Conservation (phyloP, 225 moss, liverwort and hornwort genomes). For the Antitrichia curtipendula region DNA sequence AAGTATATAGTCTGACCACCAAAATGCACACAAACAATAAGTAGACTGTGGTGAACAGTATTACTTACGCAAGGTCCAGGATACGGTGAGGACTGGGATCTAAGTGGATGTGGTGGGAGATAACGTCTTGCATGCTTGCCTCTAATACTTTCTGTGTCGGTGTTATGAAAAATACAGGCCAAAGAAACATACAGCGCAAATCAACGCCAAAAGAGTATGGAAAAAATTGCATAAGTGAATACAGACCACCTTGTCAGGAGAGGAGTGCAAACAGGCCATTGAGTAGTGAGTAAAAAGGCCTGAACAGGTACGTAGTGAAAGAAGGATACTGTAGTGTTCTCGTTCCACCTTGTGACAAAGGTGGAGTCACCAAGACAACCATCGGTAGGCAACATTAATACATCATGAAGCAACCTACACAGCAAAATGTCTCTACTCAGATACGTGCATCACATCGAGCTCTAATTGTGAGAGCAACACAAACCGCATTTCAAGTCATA, state of each 20-base stretch:
- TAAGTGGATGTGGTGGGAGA: slow-evolving; percentile 40
- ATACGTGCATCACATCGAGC: background rate
- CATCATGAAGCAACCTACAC: slow-evolving; percentile 68
- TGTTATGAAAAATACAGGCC: background rate
- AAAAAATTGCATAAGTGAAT: background rate
- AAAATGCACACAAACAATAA: background rate
- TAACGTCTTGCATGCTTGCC: slow-evolving; percentile 50
- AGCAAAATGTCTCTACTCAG: background rate
- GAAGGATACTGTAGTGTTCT: slow-evolving; percentile 43
- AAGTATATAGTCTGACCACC: background rate
- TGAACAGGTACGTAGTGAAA: background rate
- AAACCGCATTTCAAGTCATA: background rate
- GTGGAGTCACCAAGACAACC: slow-evolving; percentile 22
- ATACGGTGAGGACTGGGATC: slow-evolving; percentile 74
- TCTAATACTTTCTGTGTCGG: slow-evolving; percentile 58
- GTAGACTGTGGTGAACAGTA: background rate
- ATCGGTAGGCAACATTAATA: slow-evolving; percentile 63
- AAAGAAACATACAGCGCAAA: background rate
- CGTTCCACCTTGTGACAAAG: slow-evolving; percentile 49
- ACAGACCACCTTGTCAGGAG: background rate
- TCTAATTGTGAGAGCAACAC: background rate
- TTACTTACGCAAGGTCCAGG: slow-evolving; percentile 72
- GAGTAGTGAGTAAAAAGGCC: background rate
- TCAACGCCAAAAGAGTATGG: background rate
- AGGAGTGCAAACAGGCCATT: background rate